Conservation (phyloP, 2,329 filamentous ascomycete genomes). For the Exophiala dermatitidis region DNA sequence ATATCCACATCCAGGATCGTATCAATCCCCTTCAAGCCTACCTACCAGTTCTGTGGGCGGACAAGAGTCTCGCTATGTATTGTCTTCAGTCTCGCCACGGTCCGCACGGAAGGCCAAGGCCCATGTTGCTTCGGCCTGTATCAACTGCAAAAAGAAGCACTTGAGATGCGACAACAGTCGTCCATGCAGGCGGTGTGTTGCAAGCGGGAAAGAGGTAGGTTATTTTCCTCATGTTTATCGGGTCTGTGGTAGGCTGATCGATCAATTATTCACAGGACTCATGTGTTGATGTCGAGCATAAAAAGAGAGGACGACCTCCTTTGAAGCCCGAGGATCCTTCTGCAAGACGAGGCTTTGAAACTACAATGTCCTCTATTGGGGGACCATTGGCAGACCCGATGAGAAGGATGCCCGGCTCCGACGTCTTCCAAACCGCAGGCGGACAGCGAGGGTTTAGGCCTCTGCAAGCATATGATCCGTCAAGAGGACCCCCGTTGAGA, state of each 20-base stretch:
- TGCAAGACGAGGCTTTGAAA: constrained; percentile 11
- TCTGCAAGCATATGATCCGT: constrained; percentile 10
- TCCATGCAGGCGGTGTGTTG: constrained; percentile 41
- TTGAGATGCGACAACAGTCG: constrained; percentile 41
- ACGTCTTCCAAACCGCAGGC: constrained; percentile 7
- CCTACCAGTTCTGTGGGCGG: constrained; percentile 17
- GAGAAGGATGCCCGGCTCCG: constrained; percentile 6
- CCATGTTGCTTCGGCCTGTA: constrained; percentile 43
- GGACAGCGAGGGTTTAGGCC: constrained; percentile 12
- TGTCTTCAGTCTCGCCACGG: constrained; percentile 30
- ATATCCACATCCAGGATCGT: constrained; percentile 16
- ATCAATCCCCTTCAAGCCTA: constrained; percentile 12
- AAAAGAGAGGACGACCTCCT: constrained; percentile 33
- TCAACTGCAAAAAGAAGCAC: constrained; percentile 45
- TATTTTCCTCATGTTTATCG: constrained; percentile 2
- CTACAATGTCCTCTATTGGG: constrained; percentile 5
- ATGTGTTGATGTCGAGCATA: constrained; percentile 42
- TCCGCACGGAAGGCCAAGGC: constrained; percentile 41
- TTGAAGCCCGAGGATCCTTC: constrained; percentile 22
- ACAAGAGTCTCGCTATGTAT: constrained; percentile 13
- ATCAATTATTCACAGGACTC: constrained; percentile 32
- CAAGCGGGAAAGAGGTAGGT: constrained; percentile 42
- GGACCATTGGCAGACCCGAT: constrained; percentile 7
- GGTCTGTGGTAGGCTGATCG: not conserved
- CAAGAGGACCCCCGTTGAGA: constrained; percentile 5